Percentiles rank a stretch among this genome's conserved stretches.
These are phyloP conservation scores for Fusarium vanettenii DNA, from an alignment of 2,329 filamentous ascomycete species.

Conservation along the genomic window DNA sequence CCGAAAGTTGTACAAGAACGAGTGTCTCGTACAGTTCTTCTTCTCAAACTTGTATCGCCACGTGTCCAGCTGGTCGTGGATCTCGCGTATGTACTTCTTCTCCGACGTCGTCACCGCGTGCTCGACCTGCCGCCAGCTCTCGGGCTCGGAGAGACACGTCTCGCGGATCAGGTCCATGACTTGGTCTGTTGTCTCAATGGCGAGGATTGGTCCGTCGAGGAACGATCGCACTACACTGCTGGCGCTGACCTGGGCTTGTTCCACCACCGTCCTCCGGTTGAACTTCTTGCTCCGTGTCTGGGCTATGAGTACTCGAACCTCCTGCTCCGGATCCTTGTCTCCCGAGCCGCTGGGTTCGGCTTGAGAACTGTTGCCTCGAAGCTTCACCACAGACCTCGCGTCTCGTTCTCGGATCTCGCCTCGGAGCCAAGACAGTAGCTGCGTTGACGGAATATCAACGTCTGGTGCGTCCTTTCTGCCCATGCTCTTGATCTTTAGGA, in stretches of 20 bases:
- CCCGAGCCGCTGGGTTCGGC: constrained; percentile 45
- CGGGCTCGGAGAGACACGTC: constrained; percentile 81
- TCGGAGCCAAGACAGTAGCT: constrained; percentile 84
- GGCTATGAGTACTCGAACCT: constrained; percentile 86
- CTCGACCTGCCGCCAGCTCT: constrained; percentile 85
- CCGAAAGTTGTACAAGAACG: constrained; percentile 92
- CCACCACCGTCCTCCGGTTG: constrained; percentile 87
- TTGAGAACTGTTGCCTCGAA: constrained; percentile 48
- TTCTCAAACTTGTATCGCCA: constrained; percentile 70
- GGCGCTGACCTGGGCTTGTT: constrained; percentile 74
- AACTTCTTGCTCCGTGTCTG: constrained; percentile 91
- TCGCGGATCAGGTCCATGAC: constrained; percentile 81
- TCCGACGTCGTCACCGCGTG: constrained; percentile 82
- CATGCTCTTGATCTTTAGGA: constrained; percentile 83
- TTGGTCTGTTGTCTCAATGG: constrained; percentile 88
- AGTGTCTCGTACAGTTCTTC: constrained; percentile 70
- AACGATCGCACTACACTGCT: constrained; percentile 76
- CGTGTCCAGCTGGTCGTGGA: constrained; percentile 78
- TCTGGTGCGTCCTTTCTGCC: constrained; percentile 80
- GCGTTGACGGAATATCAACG: constrained; percentile 77
- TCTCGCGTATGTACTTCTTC: constrained; percentile 83
- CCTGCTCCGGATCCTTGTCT: constrained; percentile 65
- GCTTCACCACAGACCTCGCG: constrained; percentile 64
- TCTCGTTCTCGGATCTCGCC: constrained; percentile 85
- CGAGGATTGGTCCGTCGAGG: constrained; percentile 82